Base-by-base conservation (phyloP, 371 early-diverging fungal genomes). In the Dipsacomyces acuminosporus region DNA sequence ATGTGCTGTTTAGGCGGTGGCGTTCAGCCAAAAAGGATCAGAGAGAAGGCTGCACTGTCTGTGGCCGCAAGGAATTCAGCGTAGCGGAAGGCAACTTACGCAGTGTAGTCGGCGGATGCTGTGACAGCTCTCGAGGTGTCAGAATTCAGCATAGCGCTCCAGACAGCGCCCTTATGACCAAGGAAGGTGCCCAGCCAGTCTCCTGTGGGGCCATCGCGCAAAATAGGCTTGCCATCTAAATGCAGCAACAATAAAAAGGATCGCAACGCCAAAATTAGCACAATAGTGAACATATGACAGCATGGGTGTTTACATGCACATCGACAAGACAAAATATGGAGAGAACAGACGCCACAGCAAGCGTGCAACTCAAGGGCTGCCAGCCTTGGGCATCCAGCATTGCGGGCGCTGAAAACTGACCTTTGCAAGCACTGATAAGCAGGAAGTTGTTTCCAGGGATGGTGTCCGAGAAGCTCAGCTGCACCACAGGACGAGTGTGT, bases 111-210 rank as follows among this genome's bases (percentile, higher is more conserved):
- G n/a, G 90, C 91, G 1, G 90, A 89, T 18, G 86, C 91, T 0
- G 93, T 92, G 8, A 91, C 89, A 26, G 90, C 90, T 42, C 78
- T 77, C 25, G 79, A 72, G 7, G 91, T 83, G 60, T 86, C 85
- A 18, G 77, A 73, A 13, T 82, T 82, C 41, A 92, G 75, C 44
- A 84, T 80, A n/a, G 93, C 88, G 58, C 84, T 84, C 93, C 93
- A 90, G 0, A 92, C 91, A 4, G 90, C 91, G 33, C 90, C 91
- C 72, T 92, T 90, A 67, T 92, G 93, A 15, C 90, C 91, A 55
- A 81, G 59, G 55, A 90, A 90, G 8, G 88, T 88, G 5, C 93
- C 93, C 50, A 90, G 85, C 91, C 91, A 92, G 66, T 92, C 91
- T 36, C 93, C 93, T 1, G 93, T 92, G 25, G 79, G 75, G 15